A percentile compares a stretch with the other conserved stretches of the same genome.
phyloP scores from a whole-genome alignment of 2,329 filamentous ascomycete species.

The Fusarium sp. region DNA sequence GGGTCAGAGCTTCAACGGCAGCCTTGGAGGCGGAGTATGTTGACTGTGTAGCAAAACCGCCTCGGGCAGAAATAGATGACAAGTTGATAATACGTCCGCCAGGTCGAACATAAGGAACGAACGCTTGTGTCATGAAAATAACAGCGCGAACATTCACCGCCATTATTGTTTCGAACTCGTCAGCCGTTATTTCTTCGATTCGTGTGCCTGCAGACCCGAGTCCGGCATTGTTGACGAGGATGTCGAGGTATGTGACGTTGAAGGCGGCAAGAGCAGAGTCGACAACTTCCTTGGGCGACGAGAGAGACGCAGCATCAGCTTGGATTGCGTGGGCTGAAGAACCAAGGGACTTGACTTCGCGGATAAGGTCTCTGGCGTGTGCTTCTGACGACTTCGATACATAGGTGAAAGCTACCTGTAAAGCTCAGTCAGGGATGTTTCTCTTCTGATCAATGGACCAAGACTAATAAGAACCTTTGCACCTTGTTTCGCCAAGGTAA shows the following conservation, averaged over 20 bases:
- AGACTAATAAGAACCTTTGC: not conserved
- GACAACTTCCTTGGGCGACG: not conserved
- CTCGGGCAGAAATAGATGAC: conserved; percentile 18
- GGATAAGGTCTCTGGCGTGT: not conserved
- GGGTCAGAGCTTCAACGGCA: conserved; percentile 19
- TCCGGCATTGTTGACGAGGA: conserved; percentile 18
- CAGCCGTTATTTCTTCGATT: conserved; percentile 4
- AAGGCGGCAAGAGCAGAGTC: not conserved
- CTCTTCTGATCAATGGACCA: too few relatives aligned
- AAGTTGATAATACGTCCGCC: conserved; percentile 21
- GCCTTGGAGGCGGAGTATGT: conserved; percentile 18
- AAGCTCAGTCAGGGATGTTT: too few relatives aligned
- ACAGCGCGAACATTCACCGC: conserved; percentile 7
- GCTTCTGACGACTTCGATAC: conserved; percentile 1
- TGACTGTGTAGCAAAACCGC: conserved; percentile 6
- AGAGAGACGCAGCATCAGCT: conserved; percentile 2
- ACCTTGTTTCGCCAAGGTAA: not conserved
- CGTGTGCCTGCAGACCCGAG: not conserved
- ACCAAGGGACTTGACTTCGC: conserved; percentile 1
- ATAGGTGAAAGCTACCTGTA: conserved; percentile 8
- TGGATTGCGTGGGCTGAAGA: conserved; percentile 6
- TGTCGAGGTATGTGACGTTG: conserved; percentile 1
- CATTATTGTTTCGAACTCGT: conserved; percentile 5
- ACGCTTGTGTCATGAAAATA: conserved; percentile 21
- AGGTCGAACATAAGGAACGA: not conserved